Evolutionary conservation across 352 stramenopile species (phyloP).

Genomic region (Pythium pyrilobum): DNA sequence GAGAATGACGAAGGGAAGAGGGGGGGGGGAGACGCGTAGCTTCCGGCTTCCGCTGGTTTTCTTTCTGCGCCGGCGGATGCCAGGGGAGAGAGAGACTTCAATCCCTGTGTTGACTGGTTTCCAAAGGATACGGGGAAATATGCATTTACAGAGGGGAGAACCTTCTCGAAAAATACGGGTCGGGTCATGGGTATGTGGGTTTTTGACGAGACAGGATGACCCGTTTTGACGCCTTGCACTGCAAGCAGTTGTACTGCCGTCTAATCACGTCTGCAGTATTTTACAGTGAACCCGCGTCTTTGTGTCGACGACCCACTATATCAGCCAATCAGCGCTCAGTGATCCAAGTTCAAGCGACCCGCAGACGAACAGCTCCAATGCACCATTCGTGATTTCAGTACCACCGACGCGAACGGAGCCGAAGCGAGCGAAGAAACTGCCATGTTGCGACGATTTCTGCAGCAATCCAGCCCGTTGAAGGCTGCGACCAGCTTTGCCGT

Average conservation of each 20-base stretch:
- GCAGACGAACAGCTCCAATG: slow-evolving; percentile 12
- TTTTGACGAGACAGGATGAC: too few relatives aligned
- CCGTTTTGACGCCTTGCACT: too few relatives aligned
- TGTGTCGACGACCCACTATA: slow-evolving; percentile 4
- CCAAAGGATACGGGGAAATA: slow-evolving; percentile 4
- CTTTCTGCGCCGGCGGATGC: not conserved
- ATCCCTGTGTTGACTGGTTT: slow-evolving; percentile 16
- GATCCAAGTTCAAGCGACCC: slow-evolving; percentile 19
- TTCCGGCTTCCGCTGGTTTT: slow-evolving; percentile 5
- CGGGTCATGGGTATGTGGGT: too few relatives aligned
- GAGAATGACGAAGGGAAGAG: not conserved
- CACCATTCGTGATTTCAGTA: slow-evolving; percentile 4
- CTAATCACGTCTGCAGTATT: slow-evolving; percentile 7
- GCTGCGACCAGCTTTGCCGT: slow-evolving; percentile 8
- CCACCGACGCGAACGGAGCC: not conserved
- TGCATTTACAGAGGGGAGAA: slow-evolving; percentile 9
- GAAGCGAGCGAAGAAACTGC: not conserved
- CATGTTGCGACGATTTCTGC: slow-evolving; percentile 20
- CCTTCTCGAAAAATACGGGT: slow-evolving; percentile 13
- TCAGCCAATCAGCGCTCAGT: slow-evolving; percentile 2
- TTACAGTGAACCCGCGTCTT: slow-evolving; percentile 1
- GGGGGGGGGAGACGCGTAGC: not conserved
- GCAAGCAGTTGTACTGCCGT: too few relatives aligned
- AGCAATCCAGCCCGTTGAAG: slow-evolving; percentile 4
- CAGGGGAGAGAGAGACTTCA: too few relatives aligned